phyloP scores from a whole-genome alignment of 2,329 filamentous ascomycete genomes.

The Mycosphaerelloides madeirae region DNA sequence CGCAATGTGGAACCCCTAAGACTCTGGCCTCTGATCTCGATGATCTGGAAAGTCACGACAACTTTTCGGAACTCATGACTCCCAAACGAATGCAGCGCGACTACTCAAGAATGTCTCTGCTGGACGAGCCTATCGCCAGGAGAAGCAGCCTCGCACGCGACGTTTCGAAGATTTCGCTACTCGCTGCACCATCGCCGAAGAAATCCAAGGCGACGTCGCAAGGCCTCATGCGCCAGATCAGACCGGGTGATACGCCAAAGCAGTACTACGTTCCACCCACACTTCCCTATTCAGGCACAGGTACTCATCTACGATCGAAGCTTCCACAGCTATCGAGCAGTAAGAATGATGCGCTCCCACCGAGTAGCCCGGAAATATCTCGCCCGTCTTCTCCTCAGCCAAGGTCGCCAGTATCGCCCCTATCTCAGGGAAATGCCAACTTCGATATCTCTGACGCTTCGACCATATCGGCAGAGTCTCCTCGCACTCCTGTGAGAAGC shows the following conservation, averaged over 20 bases:
- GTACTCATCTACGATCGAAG: slow-evolving; percentile 4
- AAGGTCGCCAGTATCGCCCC: slow-evolving; percentile 10
- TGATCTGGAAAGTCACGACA: slow-evolving; percentile 28
- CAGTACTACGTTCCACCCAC: slow-evolving; percentile 20
- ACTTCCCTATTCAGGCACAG: slow-evolving; percentile 17
- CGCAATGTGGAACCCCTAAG: slow-evolving; percentile 10
- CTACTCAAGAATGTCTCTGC: slow-evolving; percentile 16
- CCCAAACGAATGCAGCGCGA: slow-evolving; percentile 15
- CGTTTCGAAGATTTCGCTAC: not conserved
- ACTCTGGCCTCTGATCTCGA: slow-evolving; percentile 14
- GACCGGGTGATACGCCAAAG: slow-evolving; percentile 28
- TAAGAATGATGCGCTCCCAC: slow-evolving; percentile 1
- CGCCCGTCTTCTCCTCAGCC: not conserved
- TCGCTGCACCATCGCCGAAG: not conserved
- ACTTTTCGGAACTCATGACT: slow-evolving; percentile 27
- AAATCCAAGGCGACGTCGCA: slow-evolving; percentile 9
- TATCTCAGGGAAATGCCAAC: slow-evolving; percentile 4
- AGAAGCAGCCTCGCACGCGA: slow-evolving; percentile 1
- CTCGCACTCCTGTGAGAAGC: not conserved
- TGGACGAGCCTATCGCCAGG: slow-evolving; percentile 1
- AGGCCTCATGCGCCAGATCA: slow-evolving; percentile 24
- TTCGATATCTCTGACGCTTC: slow-evolving; percentile 10
- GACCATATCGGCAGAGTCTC: slow-evolving; percentile 13
- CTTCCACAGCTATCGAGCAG: slow-evolving; percentile 13
- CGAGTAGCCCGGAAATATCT: not conserved